Evolutionary conservation across 768 basidiomycete genomes (phyloP).

Genomic region (Rhodotorula sphaerocarpa): DNA sequence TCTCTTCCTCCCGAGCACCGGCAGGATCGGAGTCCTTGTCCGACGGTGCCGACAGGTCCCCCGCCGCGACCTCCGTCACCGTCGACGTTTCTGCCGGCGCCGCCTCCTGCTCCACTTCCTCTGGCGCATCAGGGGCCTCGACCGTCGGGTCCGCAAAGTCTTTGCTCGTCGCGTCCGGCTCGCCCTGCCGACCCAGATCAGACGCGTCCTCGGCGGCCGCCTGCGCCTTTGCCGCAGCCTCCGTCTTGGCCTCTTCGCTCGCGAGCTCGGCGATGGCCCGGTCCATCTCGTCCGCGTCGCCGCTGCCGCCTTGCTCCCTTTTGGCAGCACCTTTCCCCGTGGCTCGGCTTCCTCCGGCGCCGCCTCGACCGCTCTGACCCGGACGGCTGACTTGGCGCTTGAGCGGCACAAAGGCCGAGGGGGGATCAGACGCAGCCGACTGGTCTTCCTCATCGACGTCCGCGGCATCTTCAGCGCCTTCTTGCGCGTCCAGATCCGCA

Average conservation of each 20-base stretch:
- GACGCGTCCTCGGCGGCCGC: not conserved
- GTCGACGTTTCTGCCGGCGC: no score
- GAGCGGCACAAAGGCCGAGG: slow-evolving; percentile 27
- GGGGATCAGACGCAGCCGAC: slow-evolving; percentile 15
- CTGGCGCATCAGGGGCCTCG: slow-evolving; percentile 32
- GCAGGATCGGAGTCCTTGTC: no score
- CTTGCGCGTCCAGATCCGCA: no score
- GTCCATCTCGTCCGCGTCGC: not conserved
- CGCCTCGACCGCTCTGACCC: not conserved
- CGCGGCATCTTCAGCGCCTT: no score
- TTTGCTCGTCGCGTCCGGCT: not conserved
- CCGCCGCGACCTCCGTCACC: no score
- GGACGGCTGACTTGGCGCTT: slow-evolving; percentile 13
- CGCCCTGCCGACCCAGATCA: no score
- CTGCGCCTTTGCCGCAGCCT: not conserved
- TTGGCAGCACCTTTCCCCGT: no score
- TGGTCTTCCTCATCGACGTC: not conserved
- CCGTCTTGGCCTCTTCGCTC: not conserved
- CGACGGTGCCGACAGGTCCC: no score
- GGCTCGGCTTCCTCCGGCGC: not conserved
- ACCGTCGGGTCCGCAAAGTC: no score
- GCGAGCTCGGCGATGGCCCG: not conserved
- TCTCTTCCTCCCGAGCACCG: no score
- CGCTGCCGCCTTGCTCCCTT: no score
- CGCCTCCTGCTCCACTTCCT: slow-evolving; percentile 4